Percentiles rank a stretch among this genome's conserved stretches.
These are phyloP conservation scores for Paraphoma chrysanthemicola DNA, from an alignment of 2,329 filamentous ascomycete genomes.

Conservation along the genomic window DNA sequence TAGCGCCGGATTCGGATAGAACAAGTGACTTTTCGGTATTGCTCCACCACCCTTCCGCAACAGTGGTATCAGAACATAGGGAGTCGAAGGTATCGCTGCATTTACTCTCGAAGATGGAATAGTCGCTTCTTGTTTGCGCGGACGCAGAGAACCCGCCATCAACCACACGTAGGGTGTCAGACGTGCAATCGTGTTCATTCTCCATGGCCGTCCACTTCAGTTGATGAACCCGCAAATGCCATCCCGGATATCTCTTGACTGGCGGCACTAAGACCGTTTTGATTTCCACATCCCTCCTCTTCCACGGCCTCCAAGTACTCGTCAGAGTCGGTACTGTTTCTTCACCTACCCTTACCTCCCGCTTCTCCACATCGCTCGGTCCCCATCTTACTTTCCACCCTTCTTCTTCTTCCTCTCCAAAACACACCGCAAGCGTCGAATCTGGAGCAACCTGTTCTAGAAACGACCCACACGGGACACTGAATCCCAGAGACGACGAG, in stretches of 20 bases:
- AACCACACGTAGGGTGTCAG: conserved; percentile 4
- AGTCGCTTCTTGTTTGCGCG: conserved; percentile 11
- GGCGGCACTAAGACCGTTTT: conserved; percentile 12
- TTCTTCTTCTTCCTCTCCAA: conserved; percentile 21
- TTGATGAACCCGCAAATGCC: conserved; percentile 20
- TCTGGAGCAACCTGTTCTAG: conserved; percentile 40
- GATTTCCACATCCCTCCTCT: conserved; percentile 1
- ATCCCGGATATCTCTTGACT: conserved; percentile 13
- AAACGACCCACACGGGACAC: conserved; percentile 49
- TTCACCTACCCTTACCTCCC: not conserved
- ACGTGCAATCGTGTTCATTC: not conserved
- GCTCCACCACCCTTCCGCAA: conserved; percentile 15
- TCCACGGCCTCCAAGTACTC: conserved; percentile 23
- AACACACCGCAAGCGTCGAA: conserved; percentile 25
- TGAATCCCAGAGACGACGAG: conserved; percentile 57
- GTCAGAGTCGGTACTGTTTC: conserved; percentile 2
- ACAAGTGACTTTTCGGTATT: conserved; percentile 6
- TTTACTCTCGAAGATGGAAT: conserved; percentile 19
- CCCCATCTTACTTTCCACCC: conserved; percentile 29
- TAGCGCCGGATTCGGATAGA: conserved; percentile 18
- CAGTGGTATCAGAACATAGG: not conserved
- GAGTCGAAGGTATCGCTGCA: not conserved
- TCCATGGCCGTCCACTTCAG: not conserved
- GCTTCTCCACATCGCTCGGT: conserved; percentile 13
- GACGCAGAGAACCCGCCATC: conserved; percentile 22